Conservation (phyloP, 2,329 filamentous ascomycete species). For the Sordariomycetes sp. region DNA sequence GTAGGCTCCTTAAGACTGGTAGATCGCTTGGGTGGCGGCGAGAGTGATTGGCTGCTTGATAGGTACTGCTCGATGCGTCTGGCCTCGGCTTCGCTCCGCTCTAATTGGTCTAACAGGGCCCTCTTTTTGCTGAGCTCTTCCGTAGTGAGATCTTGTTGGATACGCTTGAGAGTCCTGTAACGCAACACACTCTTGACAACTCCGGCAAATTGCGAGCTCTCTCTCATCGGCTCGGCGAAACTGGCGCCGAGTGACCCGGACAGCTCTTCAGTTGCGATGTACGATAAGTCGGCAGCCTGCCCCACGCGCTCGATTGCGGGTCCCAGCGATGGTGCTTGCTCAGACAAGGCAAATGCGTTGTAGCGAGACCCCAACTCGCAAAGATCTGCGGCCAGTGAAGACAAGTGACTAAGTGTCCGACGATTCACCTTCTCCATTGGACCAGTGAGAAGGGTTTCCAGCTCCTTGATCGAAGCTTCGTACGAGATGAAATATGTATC, state of each 20-base stretch:
- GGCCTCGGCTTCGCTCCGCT: conserved; percentile 86
- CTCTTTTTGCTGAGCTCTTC: conserved; percentile 89
- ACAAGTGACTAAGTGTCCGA: conserved; percentile 76
- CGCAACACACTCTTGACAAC: conserved; percentile 83
- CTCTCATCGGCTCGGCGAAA: conserved; percentile 95
- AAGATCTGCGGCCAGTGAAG: conserved; percentile 74
- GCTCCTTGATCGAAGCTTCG: conserved; percentile 82
- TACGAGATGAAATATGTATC: conserved; percentile 96
- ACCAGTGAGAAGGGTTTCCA: conserved; percentile 80
- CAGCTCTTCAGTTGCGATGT: conserved; percentile 89
- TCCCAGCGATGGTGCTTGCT: conserved; percentile 79
- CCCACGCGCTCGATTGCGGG: conserved; percentile 90
- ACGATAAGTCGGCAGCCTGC: conserved; percentile 91
- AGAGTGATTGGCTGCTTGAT: conserved; percentile 57
- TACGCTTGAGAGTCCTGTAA: conserved; percentile 85
- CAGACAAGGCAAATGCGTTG: conserved; percentile 92
- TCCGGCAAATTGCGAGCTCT: conserved; percentile 93
- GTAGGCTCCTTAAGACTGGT: conserved; percentile 44
- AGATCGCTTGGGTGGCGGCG: conserved; percentile 57
- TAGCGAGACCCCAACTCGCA: conserved; percentile 92
- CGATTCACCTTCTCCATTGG: conserved; percentile 97
- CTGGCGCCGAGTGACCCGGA: conserved; percentile 80
- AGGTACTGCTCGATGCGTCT: conserved; percentile 91
- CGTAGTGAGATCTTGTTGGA: conserved; percentile 94
- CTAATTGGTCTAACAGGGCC: conserved; percentile 73